phyloP scores from a whole-genome alignment of 2,329 filamentous ascomycete species.

The Xylariaceae sp. region DNA sequence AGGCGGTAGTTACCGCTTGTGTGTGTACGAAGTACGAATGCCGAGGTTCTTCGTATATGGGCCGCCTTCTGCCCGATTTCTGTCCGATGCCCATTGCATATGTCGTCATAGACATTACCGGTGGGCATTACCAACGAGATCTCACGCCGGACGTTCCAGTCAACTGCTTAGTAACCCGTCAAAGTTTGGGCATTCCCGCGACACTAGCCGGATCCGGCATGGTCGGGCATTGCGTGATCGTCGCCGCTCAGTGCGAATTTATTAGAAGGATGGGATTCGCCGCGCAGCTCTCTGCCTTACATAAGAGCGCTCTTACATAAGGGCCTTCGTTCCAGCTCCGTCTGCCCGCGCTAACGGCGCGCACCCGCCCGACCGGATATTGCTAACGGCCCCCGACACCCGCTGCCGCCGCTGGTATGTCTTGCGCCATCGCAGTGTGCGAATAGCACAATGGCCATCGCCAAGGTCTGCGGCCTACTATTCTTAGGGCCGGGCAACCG shows the following conservation, averaged over 20 bases:
- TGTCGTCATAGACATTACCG: not conserved
- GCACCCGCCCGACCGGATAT: slow-evolving; percentile 20
- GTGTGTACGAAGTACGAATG: too few species aligned
- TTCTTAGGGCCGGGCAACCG: too few species aligned
- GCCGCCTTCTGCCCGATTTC: too few species aligned
- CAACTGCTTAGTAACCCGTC: not conserved
- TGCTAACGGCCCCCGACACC: slow-evolving; percentile 17
- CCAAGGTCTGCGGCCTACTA: slow-evolving; percentile 25
- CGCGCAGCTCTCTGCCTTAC: slow-evolving; percentile 11
- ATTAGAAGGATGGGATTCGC: slow-evolving; percentile 2
- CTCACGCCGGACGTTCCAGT: not conserved
- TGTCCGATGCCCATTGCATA: too few species aligned
- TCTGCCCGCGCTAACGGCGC: slow-evolving; percentile 9
- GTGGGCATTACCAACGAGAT: not conserved
- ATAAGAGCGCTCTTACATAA: too few species aligned
- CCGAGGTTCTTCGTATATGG: too few species aligned
- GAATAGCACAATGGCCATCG: slow-evolving; percentile 26
- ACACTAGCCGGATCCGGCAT: slow-evolving; percentile 8
- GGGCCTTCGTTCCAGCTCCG: slow-evolving; percentile 7
- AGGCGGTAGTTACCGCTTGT: too few species aligned
- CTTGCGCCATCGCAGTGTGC: slow-evolving; percentile 20
- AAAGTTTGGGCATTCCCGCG: not conserved
- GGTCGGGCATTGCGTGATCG: slow-evolving; percentile 22
- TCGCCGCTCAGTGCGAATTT: slow-evolving; percentile 13
- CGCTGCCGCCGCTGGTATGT: slow-evolving; percentile 20